Base-by-base conservation (phyloP, 23 red algal genomes). In the Cyanidiococcus yangmingshanensis region DNA sequence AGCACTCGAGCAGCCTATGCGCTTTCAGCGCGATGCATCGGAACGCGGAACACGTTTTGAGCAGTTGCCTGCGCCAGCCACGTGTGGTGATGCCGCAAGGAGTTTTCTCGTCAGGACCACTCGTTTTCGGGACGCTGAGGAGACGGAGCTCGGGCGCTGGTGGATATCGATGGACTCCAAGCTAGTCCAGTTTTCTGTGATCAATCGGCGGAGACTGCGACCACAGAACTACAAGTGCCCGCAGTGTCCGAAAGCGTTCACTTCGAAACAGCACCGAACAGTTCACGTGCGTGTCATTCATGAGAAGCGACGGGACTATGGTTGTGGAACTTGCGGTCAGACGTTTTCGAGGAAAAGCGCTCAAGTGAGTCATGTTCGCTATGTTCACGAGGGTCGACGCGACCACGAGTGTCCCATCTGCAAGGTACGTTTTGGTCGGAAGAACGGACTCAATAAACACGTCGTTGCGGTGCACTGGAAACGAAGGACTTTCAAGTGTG, bases 191-290 rank as follows among this genome's bases (percentile, higher is more conserved):
- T 54, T 54, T 54, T 7, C 45, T 7, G 45, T 21, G 45, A 21
- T 54, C 12, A 54, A 54, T 21, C 45, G 45, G 21, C 45, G 45
- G 21, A 7, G 45, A 15, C 45, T 54, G 12, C 45, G 45, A 21
- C 45, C 45, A 21, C 45, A 54, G 45, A 54, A 71, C n/a, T 71
- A 71, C 32, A 25, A 25, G 63, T 71, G 63, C 32, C 63, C 63
- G 27, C 63, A 71, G 63, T 71, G 63, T 29, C 63, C 63, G n/a
- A 7, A 71, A 29, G 21, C 63, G 63, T 71, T 71, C 63, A 71
- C 63, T 7, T 71, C 63, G 63, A 71, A 71, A 35, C 63, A 71
- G 63, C 63, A 71, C 63, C 63, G 63, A 7, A 71, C 63, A 29
- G 32, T 35, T 25, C 63, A 71, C 63, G 63, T 71, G 63, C 63